Conservation (phyloP, 2,329 filamentous ascomycete genomes). For the Alternaria consortialis region DNA sequence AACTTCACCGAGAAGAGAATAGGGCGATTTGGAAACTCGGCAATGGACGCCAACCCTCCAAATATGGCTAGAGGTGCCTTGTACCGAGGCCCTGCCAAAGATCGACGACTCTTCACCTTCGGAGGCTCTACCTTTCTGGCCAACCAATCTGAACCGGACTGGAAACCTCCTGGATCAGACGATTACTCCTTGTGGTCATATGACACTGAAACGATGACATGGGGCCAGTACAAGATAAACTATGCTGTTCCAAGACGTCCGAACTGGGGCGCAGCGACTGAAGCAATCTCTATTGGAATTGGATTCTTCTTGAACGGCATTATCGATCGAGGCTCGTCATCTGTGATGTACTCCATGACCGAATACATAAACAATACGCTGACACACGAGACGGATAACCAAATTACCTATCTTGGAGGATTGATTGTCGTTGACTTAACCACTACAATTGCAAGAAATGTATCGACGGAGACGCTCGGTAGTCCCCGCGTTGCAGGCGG, state of each 20-base stretch:
- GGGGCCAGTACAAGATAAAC: background rate
- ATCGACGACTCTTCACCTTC: background rate
- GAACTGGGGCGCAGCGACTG: conserved; percentile 50
- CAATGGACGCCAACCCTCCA: background rate
- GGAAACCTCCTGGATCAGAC: background rate
- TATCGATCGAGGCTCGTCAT: conserved; percentile 49
- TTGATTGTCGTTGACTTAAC: background rate
- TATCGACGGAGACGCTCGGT: background rate
- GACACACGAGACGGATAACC: background rate
- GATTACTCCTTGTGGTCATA: background rate
- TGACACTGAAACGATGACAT: background rate
- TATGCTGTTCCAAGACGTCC: background rate
- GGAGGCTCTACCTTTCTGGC: background rate
- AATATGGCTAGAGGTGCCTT: background rate
- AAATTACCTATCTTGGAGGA: background rate
- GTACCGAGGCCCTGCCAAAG: background rate
- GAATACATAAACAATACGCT: conserved; percentile 1
- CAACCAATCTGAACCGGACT: background rate
- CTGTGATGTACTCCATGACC: conserved; percentile 10
- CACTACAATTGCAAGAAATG: background rate
- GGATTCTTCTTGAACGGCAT: conserved; percentile 54
- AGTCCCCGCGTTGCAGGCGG: background rate
- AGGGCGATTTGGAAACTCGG: background rate
- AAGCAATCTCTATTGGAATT: conserved; percentile 49
- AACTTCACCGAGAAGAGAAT: background rate